phyloP scores from a whole-genome alignment of 164 flowering plant species.

The Annona cherimola region DNA sequence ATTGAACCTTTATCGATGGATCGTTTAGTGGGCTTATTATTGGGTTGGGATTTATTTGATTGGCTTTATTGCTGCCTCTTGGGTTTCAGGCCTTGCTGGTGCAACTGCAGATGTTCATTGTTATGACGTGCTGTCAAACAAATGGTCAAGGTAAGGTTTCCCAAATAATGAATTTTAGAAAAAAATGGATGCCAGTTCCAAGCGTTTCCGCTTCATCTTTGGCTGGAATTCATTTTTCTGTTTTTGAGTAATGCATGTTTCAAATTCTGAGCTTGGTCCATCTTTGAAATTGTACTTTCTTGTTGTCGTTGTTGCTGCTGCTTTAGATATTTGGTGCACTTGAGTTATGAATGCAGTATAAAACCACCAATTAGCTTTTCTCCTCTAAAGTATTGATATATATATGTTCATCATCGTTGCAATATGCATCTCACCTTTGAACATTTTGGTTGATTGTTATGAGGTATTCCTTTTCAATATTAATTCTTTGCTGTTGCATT shows the following conservation, averaged over 20 bases:
- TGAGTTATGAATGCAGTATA: not conserved
- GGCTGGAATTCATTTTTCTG: not conserved
- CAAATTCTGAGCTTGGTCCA: not conserved
- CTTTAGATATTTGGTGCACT: not conserved
- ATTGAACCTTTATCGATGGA: not conserved
- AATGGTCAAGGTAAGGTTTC: conserved; percentile 78
- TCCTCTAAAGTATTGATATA: not conserved
- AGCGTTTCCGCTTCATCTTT: not conserved
- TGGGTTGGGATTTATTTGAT: conserved; percentile 2
- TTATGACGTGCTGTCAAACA: conserved; percentile 88
- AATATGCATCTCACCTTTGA: not conserved
- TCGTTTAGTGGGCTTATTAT: not conserved
- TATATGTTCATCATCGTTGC: too few species aligned
- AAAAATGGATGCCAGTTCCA: not conserved
- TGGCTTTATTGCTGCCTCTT: conserved; percentile 5
- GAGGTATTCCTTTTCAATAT: not conserved
- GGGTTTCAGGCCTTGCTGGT: conserved; percentile 85
- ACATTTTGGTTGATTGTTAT: not conserved
- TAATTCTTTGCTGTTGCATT: not conserved
- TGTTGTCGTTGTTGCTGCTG: too few species aligned
- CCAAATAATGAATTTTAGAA: not conserved
- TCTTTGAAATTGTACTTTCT: not conserved
- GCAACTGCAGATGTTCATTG: conserved; percentile 99
- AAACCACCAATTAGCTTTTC: not conserved
- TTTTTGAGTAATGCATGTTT: not conserved